Evolutionary conservation across 331 rosid genomes (phyloP).

Genomic region (Quercus lobata): DNA sequence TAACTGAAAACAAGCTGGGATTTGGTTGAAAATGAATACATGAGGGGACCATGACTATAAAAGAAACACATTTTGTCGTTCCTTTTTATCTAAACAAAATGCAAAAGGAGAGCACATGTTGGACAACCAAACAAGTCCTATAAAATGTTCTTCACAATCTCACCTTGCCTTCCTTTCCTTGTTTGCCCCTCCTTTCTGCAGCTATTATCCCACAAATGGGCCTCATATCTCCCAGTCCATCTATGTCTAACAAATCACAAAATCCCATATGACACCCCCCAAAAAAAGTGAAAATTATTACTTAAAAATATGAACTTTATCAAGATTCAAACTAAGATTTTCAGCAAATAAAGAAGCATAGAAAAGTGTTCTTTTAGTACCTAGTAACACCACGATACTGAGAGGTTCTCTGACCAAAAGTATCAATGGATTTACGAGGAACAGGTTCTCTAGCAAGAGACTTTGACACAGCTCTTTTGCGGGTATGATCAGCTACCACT

Average conservation of each 20-base stretch:
- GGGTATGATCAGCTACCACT: conserved; percentile 34
- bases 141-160: not conserved
- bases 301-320: not conserved
- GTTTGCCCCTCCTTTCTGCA: conserved; percentile 99
- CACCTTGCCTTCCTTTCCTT: conserved; percentile 99
- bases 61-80: not conserved
- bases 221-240: conserved; percentile 99
- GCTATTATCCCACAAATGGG: conserved; percentile 99
- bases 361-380: conserved; percentile 17
- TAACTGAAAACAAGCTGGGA: not conserved
- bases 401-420: conserved; percentile 97
- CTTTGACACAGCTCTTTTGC: conserved; percentile 61
- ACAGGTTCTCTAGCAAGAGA: conserved; percentile 59
- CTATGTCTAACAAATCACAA: conserved; percentile 64
- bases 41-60: not conserved
- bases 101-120: not conserved
- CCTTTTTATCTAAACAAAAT: not conserved
- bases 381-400: conserved; percentile 98
- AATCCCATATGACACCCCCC: conserved; percentile 4
- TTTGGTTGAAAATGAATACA: not conserved
- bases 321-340: not conserved
- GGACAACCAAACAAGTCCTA: not conserved
- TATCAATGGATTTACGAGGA: conserved; percentile 88
- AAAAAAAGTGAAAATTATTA: not conserved
- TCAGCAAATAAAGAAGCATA: not conserved